These are phyloP conservation scores for Yamadazyma triangularis DNA, from an alignment of 1,139 yeast genomes.

Conservation along the genomic window DNA sequence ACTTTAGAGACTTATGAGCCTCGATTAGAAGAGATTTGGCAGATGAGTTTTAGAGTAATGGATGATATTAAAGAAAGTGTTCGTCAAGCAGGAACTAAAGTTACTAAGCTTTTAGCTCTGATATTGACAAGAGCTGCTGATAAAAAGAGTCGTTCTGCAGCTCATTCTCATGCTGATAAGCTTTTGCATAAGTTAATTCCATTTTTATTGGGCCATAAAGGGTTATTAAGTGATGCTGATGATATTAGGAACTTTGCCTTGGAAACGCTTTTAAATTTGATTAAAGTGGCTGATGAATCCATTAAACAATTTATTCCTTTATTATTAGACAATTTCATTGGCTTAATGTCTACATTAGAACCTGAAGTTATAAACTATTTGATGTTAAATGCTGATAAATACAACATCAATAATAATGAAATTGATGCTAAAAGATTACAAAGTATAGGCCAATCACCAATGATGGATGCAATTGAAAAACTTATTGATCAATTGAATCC, in stretches of 20 bases:
- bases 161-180: conserved; percentile 8
- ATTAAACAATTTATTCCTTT: conserved; percentile 67
- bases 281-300: conserved; percentile 56
- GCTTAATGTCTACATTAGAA: conserved; percentile 79
- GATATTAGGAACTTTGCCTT: conserved; percentile 78
- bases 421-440: conserved; percentile 77
- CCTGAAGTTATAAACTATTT: conserved; percentile 88
- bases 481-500: conserved; percentile 58
- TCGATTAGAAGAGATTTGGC: conserved; percentile 70
- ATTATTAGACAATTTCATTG: conserved; percentile 64
- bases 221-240: conserved; percentile 79
- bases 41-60: conserved; percentile 80
- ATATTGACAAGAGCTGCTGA: conserved; percentile 44
- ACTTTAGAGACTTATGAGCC: conserved; percentile 51
- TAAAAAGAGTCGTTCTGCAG: conserved; percentile 30
- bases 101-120: conserved; percentile 66
- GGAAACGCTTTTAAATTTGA: conserved; percentile 64
- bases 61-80: conserved; percentile 97
- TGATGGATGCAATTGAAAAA: conserved; percentile 82
- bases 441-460: conserved; percentile 75
- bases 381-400: conserved; percentile 84
- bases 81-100: conserved; percentile 67
- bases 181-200: conserved; percentile 68
- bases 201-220: conserved; percentile 72
- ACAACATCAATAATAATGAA: conserved; percentile 64